Base-by-base conservation (phyloP, 1,284 basidiomycete genomes). In the Pseudozyma hubeiensis region DNA sequence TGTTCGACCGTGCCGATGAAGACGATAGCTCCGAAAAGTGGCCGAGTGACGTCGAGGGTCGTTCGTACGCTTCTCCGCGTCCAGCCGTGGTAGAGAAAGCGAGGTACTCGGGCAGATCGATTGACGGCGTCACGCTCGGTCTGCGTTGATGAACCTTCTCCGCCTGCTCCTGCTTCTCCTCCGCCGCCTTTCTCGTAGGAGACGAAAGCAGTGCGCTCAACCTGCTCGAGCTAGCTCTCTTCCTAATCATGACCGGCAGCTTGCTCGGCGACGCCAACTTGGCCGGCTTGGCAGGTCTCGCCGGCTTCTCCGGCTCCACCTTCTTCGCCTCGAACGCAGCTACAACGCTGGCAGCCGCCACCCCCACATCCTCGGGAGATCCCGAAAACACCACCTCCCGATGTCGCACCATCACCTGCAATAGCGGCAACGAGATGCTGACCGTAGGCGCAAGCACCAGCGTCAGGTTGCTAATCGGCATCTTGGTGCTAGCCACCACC, bases 371-470 rank as follows among this genome's bases (percentile, higher is more conserved):
- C 11, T 51, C 52, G 13, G 39, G 47, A 19, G 65, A 58, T 33
- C 64, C 57, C 2, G 40, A 30, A 30, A 83, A 83, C 2, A 82
- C 58, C 16, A 29, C 48, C 2, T 56, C 53, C 13, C 74, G 57
- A 17, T 62, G 45, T 54, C 75, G 59, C 6, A 83, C 78, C 24
- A 83, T 34, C 29, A 75, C 65, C 60, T 78, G 74, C 17, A 81
- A 57, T 61, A 80, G 13, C 24, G 65, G 30, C 11, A 78, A 59
- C 16, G 78, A 76, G 31, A 83, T 61, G 29, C 71, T 67, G 29
- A 83, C 64, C 29, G 79, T 82, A n/a, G 81, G 81, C 7, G 81
- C 81, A 13, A 83, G 64, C 11, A 83, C 79, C 17, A 83, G 41
- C 53, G 76, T 75, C 31, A 83, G 59, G 48, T 82, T 83, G 48